Conservation (phyloP, 2,329 filamentous ascomycete genomes). For the Cercospora nicotianae region DNA sequence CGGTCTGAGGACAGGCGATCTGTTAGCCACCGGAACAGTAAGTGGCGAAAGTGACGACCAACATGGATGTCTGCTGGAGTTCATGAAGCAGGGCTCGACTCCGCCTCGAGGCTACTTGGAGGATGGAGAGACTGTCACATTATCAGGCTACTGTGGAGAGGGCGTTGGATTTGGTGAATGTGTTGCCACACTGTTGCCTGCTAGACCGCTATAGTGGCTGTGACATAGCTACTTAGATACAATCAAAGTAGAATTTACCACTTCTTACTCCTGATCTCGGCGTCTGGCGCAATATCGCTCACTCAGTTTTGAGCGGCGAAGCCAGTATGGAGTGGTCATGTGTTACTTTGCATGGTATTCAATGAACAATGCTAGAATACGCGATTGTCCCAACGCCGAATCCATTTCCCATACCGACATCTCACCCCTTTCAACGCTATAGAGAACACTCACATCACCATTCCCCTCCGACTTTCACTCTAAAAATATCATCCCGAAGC, state of each 20-base stretch:
- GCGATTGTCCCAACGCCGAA: background rate
- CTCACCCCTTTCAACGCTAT: background rate
- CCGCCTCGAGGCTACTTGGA: slow-evolving; percentile 41
- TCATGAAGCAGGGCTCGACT: slow-evolving; percentile 41
- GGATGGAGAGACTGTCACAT: slow-evolving; percentile 44
- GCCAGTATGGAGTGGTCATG: too few relatives aligned
- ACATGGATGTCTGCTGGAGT: slow-evolving; percentile 46
- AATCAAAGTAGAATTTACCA: too few relatives aligned
- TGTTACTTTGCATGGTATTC: background rate
- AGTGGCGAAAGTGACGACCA: slow-evolving; percentile 40
- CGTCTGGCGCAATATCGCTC: too few relatives aligned
- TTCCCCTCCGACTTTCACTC: slow-evolving; percentile 58
- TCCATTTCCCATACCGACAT: background rate
- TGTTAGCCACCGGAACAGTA: slow-evolving; percentile 46
- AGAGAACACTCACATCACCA: slow-evolving; percentile 26
- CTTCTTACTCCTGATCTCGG: too few relatives aligned
- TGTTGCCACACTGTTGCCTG: slow-evolving; percentile 39
- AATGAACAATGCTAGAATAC: background rate
- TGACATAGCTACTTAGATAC: too few relatives aligned
- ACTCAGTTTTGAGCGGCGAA: too few relatives aligned
- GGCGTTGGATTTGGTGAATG: slow-evolving; percentile 47
- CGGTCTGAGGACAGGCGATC: slow-evolving; percentile 44
- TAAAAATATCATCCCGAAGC: slow-evolving; percentile 51
- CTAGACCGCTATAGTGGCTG: slow-evolving; percentile 13
- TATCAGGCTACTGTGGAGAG: slow-evolving; percentile 41